These are phyloP conservation scores for Kodamaea lidongshanica DNA, from an alignment of 805 yeast species.

Conservation along the genomic window DNA sequence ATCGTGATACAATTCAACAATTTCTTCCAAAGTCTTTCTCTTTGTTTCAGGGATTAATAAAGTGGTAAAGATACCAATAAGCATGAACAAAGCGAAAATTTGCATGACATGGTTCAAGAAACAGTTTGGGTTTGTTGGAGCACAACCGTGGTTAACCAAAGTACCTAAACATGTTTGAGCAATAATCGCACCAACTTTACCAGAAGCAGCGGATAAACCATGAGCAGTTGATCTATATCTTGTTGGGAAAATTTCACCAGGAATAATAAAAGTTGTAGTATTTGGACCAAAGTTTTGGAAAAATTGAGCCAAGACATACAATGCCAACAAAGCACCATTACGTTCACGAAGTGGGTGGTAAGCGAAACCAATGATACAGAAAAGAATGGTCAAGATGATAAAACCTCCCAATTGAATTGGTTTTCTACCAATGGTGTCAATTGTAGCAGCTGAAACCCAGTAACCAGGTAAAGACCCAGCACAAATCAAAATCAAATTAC, in stretches of 20 bases:
- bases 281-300: constrained; percentile 93
- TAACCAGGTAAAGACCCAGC: constrained; percentile 96
- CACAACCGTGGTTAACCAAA: constrained; percentile 71
- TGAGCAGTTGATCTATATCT: constrained; percentile 94
- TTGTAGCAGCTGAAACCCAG: constrained; percentile 76
- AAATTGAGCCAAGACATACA: constrained; percentile 77
- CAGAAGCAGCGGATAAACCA: constrained; percentile 89
- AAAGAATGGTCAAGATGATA: constrained; percentile 58
- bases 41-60: constrained; percentile 82
- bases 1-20: constrained; percentile 75
- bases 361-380: constrained; percentile 80
- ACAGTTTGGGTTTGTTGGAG: constrained; percentile 56
- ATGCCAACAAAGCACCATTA: constrained; percentile 59
- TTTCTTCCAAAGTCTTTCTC: constrained; percentile 83
- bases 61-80: constrained; percentile 63
- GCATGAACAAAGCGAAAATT: constrained; percentile 88
- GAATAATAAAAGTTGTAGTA: constrained; percentile 83
- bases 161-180: constrained; percentile 88
- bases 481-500: constrained; percentile 86
- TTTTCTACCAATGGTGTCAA: constrained; percentile 81
- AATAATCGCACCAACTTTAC: constrained; percentile 89
- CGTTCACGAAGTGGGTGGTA: constrained; percentile 58
- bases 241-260: constrained; percentile 91
- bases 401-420: constrained; percentile 77
- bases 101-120: constrained; percentile 91